These are phyloP conservation scores for Ophiostoma ips DNA, from an alignment of 2,329 filamentous ascomycete genomes.

Conservation along the genomic window DNA sequence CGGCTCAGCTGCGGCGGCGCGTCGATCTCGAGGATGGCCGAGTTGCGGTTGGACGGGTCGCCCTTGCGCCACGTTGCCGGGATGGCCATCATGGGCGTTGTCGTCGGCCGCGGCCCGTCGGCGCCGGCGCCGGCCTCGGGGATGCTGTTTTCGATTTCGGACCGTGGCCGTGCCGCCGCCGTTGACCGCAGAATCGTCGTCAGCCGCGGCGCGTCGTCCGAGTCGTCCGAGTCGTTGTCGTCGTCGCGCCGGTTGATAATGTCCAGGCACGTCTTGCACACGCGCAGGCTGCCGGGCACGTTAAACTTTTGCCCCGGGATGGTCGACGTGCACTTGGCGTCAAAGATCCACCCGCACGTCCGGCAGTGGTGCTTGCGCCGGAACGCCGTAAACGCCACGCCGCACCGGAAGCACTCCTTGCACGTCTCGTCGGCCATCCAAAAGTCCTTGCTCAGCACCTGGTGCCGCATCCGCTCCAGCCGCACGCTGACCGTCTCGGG, in stretches of 20 bases:
- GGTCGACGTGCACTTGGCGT: slow-evolving; percentile 88
- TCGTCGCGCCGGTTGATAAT: slow-evolving; percentile 87
- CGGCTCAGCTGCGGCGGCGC: slow-evolving; percentile 67
- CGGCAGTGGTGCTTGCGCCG: slow-evolving; percentile 93
- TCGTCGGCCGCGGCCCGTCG: slow-evolving; percentile 39
- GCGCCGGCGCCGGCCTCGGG: slow-evolving; percentile 25
- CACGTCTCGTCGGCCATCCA: slow-evolving; percentile 99
- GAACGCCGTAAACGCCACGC: slow-evolving; percentile 82
- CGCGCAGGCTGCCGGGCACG: slow-evolving; percentile 67
- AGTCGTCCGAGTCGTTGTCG: slow-evolving; percentile 88
- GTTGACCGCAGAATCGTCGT: slow-evolving; percentile 47
- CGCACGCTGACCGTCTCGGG: slow-evolving; percentile 46
- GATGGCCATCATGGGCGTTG: slow-evolving; percentile 60
- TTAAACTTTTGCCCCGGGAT: slow-evolving; percentile 80
- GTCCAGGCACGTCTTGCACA: slow-evolving; percentile 84
- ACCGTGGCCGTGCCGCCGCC: slow-evolving; percentile 19
- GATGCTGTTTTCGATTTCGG: slow-evolving; percentile 27
- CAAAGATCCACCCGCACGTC: slow-evolving; percentile 95
- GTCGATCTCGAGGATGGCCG: slow-evolving; percentile 82
- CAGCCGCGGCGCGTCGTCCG: slow-evolving; percentile 52
- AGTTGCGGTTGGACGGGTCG: slow-evolving; percentile 64
- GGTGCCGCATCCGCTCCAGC: slow-evolving; percentile 62
- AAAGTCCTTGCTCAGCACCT: slow-evolving; percentile 85
- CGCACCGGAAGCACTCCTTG: slow-evolving; percentile 91
- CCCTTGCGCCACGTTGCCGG: slow-evolving; percentile 50